These are phyloP conservation scores for Ceratobasidium sp. DNA, from an alignment of 1,284 basidiomycete species.

Conservation along the genomic window DNA sequence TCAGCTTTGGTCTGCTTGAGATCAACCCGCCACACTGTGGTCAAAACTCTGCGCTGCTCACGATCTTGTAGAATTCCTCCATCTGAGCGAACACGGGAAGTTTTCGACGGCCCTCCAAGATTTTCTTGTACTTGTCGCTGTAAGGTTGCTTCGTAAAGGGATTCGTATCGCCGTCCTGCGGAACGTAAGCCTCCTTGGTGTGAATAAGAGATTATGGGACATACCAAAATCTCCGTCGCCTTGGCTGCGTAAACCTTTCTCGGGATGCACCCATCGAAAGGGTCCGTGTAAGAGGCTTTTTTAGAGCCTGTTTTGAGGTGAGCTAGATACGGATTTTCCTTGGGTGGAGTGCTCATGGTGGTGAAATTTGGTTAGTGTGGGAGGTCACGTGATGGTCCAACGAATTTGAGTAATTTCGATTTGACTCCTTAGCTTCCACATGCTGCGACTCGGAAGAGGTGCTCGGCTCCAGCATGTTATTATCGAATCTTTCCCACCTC, in stretches of 20 bases:
- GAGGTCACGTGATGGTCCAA: slow-evolving; percentile 13
- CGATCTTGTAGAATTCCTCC: slow-evolving; percentile 88
- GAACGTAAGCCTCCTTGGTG: slow-evolving; percentile 8
- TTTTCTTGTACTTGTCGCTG: slow-evolving; percentile 85
- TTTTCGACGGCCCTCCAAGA: slow-evolving; percentile 85
- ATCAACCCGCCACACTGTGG: slow-evolving; percentile 45
- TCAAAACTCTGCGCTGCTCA: slow-evolving; percentile 56
- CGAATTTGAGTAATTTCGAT: neutral
- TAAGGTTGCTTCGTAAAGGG: slow-evolving; percentile 88
- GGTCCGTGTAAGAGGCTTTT: slow-evolving; percentile 53
- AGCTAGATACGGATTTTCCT: slow-evolving; percentile 25
- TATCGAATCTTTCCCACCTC: slow-evolving; percentile 27
- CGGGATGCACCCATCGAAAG: slow-evolving; percentile 81
- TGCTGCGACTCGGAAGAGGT: slow-evolving; percentile 12
- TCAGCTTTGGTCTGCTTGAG: slow-evolving; percentile 51
- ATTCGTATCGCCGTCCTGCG: slow-evolving; percentile 80
- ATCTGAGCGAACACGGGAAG: slow-evolving; percentile 94
- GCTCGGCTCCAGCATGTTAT: slow-evolving; percentile 36
- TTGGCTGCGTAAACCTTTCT: slow-evolving; percentile 78
- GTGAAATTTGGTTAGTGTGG: slow-evolving; percentile 19
- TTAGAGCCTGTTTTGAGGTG: neutral
- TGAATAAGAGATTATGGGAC: slow-evolving; percentile 50
- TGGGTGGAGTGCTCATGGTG: slow-evolving; percentile 21
- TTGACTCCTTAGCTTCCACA: slow-evolving; percentile 3
- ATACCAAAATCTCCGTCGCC: slow-evolving; percentile 77